Base-by-base conservation (phyloP, 1,284 basidiomycete species). In the Stygiomarasmius scandens region DNA sequence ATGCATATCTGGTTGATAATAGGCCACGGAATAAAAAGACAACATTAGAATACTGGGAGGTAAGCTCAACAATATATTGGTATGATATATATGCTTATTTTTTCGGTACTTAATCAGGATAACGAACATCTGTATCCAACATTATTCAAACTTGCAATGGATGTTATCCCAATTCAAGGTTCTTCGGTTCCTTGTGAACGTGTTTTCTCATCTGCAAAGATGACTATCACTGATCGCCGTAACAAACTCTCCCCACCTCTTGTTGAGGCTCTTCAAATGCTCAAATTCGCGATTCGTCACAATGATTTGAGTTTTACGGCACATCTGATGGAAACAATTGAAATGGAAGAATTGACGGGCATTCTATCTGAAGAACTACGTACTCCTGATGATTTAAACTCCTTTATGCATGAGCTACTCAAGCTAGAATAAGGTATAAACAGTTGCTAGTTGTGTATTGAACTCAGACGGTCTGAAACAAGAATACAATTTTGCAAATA, bases 171-270 rank as follows among this genome's bases (percentile, higher is more conserved):
- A 1, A 10, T 56, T 0, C 55, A 56, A 34, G 48, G 34, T 5
- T 41, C 55, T 45, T 22, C 55, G 12, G 49, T 56, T 9, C 55
- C 55, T 24, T 56, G 36, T 23, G 49, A 56, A 47, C 16, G 49
- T 12, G 55, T 52, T 2, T 56, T 56, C 22, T 56, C 55, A 3
- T 56, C 55, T 34, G 38, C 41, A 23, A 51, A 45, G n/a, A 41
- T 45, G 29, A 56, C 55, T 0, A 46, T 41, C n/a, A 52, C 55
- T n/a, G 4, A 23, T n/a, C 19, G 49, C 8, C 25, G 49, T 5
- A 52, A 45, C 22, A 20, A 41, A 8, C 3, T 52, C 22, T 46
- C 27, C 1, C 49, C 55, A 10, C 2, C 22, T 2, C 43, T 56
- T 22, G n/a, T 56, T 14, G 49, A 56, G 36, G 55, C 49, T 1